A percentile compares a stretch with the other conserved stretches of the same genome.
Conservation (phyloP, 805 yeast species). For the Myxozyma melibiosi region DNA sequence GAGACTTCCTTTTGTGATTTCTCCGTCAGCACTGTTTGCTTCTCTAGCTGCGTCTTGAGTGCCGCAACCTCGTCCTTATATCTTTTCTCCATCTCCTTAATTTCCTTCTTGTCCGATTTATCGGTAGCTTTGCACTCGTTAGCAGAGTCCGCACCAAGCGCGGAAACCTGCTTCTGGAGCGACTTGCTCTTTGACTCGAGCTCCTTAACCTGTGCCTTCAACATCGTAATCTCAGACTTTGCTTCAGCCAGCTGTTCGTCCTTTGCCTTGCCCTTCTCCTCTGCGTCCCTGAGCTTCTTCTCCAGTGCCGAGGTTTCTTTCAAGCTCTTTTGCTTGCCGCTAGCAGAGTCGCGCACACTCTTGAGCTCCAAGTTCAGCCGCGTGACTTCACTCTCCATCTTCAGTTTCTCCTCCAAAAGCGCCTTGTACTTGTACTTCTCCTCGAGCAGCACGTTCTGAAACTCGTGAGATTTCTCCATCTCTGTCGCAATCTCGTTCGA, state of each 20-base stretch:
- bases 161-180: conserved; percentile 8
- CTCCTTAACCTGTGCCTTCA: conserved; percentile 8
- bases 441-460: conserved; percentile 16
- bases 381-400: conserved; percentile 4
- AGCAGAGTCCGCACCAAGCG: neutral
- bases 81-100: conserved; percentile 13
- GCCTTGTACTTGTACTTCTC: conserved; percentile 13
- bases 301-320: conserved; percentile 1
- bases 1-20: conserved; percentile 15
- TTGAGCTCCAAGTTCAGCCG: neutral
- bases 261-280: neutral
- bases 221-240: neutral
- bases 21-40: conserved; percentile 15
- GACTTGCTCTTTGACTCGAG: conserved; percentile 10
- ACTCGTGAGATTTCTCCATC: conserved; percentile 15
- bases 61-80: conserved; percentile 13
- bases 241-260: neutral
- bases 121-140: conserved; percentile 5
- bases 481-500: conserved; percentile 2
- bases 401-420: conserved; percentile 11
- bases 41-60: conserved; percentile 10
- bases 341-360: neutral
- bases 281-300: conserved; percentile 3
- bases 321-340: neutral
- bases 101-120: conserved; percentile 12